Evolutionary conservation across 306 rosid genomes (phyloP), one percentile per base, ranked within the genome.

Genomic region (Citrullus colocynthis): DNA sequence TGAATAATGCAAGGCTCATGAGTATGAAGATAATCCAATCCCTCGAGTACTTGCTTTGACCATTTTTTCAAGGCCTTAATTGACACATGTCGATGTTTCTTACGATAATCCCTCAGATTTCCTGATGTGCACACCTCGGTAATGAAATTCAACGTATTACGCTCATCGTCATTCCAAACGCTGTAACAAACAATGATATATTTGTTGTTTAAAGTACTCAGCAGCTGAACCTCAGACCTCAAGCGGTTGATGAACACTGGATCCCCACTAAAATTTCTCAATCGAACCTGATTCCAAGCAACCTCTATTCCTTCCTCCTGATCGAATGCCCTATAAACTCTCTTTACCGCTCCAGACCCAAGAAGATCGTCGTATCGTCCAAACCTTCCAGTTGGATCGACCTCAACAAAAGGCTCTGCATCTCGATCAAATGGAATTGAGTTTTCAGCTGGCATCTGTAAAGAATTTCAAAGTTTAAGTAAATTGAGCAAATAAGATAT

Each of bases 1-100:
- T 94, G 98, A 80, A 94, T 91, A 63, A 94, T 88, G 86, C 97
- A 91, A 0, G 98, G 98, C 3, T 94, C 96, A 72, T 91, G 97
- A 8, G 88, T 90, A 65, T 94, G 98, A 63, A 94, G 96, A 85
- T 88, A 91, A 49, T 94, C 91, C 93, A 94, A 85, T 18, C 97
- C 98, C 81, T 89, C 90, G 37, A 94, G 95, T 51, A 94, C 87
- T 80, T 94, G 98, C 77, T 90, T 94, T 0, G 97, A 88, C 98
- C 98, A 94, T 85, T 94, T 94, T 89, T 94, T 94, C 86, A 94
- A 67, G 9, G 96, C 98, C 84, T 84, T 94, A 61, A 86, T 85
- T 36, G 94, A 90, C 78, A 94, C 96, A 69, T 85, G 93, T 14
- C 88, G 93, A 82, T 91, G 97, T 85, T 90, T 94, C 88, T 89